A percentile compares a stretch with the other conserved stretches of the same genome.
Conservation (phyloP, 257 asterid genomes). For the Jacaranda copaia region DNA sequence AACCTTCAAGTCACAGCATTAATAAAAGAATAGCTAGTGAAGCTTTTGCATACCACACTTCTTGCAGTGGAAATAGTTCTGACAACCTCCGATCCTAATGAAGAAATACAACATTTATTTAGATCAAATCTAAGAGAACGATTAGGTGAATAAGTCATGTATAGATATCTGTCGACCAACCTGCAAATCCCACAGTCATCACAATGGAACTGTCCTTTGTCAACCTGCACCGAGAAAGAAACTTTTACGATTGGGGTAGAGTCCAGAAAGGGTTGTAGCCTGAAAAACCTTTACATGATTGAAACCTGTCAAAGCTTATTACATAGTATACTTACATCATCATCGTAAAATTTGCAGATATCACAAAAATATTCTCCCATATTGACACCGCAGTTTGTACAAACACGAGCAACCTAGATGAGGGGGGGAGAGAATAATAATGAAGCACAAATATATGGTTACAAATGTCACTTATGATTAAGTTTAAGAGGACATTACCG, state of each 20-base stretch:
- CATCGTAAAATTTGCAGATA: conserved; percentile 89
- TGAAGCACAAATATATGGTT: not conserved
- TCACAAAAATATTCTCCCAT: conserved; percentile 97
- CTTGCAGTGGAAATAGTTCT: conserved; percentile 89
- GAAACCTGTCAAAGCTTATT: too few relatives aligned
- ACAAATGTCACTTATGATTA: not conserved
- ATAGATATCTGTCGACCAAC: conserved; percentile 44
- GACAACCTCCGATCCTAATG: conserved; percentile 83
- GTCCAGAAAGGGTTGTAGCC: too few relatives aligned
- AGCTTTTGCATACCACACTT: conserved; percentile 74
- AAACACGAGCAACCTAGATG: conserved; percentile 77
- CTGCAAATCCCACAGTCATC: conserved; percentile 98
- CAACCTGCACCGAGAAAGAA: conserved; percentile 57
- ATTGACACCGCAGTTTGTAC: conserved; percentile 92
- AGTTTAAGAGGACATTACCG: conserved; percentile 56
- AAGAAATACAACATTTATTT: not conserved
- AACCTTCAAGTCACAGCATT: too few relatives aligned
- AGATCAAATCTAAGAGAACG: not conserved
- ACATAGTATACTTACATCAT: conserved; percentile 66
- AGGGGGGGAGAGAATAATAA: conserved; percentile 1
- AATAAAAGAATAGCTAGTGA: not conserved
- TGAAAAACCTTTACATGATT: too few relatives aligned
- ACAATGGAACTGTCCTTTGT: conserved; percentile 89
- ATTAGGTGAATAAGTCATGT: not conserved
- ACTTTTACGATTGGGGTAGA: not conserved